Conservation (phyloP, 2,329 filamentous ascomycete genomes). For the Cytospora mali region DNA sequence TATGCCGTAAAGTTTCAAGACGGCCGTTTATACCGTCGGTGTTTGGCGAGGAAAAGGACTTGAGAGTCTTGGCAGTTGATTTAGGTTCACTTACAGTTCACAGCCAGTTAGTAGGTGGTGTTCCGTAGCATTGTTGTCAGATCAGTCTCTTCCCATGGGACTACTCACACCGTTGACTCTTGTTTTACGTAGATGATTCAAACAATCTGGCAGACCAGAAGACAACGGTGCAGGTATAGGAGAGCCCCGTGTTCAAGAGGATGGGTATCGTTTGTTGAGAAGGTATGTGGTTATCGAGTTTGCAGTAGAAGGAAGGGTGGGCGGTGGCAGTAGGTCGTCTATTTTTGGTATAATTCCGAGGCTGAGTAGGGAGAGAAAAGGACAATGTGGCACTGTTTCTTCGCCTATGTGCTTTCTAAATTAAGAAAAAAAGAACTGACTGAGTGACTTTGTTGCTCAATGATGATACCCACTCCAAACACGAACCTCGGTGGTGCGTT, state of each 20-base stretch:
- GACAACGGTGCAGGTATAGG: slow-evolving; percentile 1
- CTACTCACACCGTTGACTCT: slow-evolving; percentile 10
- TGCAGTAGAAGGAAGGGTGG: too few species aligned
- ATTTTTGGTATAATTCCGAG: neutral
- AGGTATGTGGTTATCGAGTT: neutral
- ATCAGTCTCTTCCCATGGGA: neutral
- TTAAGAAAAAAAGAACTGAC: neutral
- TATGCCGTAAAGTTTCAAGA: neutral
- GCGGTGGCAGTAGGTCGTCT: neutral
- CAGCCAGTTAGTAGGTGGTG: slow-evolving; percentile 1
- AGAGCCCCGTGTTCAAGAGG: neutral
- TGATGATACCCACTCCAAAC: neutral
- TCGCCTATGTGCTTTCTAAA: slow-evolving; percentile 1
- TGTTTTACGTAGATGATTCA: neutral
- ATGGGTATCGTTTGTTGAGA: neutral
- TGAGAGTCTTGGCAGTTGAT: neutral
- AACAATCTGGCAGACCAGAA: neutral
- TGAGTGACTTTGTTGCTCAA: neutral
- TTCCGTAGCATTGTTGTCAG: neutral
- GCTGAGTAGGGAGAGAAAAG: neutral
- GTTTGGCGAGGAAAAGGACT: neutral
- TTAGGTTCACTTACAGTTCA: neutral
- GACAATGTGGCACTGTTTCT: neutral
- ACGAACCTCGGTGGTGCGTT: neutral
- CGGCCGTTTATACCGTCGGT: slow-evolving; percentile 24